A percentile compares a stretch with the other conserved stretches of the same genome.
phyloP scores from a whole-genome alignment of 148 eudicot genomes.

The Rhododendron vialii region DNA sequence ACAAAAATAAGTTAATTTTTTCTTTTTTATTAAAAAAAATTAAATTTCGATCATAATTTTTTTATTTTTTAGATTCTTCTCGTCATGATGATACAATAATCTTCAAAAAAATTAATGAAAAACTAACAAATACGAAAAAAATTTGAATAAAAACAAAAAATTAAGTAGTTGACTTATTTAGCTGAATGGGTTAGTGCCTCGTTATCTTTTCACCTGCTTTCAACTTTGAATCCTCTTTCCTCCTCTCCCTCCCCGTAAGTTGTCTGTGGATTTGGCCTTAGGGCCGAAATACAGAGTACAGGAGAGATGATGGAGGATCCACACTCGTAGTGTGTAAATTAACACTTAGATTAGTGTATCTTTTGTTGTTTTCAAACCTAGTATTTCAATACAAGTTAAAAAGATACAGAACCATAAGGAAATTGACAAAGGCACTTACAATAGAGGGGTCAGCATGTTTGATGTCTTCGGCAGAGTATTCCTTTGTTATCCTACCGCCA shows the following conservation, averaged over 20 bases:
- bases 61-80: too few relatives aligned
- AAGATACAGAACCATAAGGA: not conserved
- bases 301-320: too few relatives aligned
- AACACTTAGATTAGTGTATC: not conserved
- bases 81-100: too few relatives aligned
- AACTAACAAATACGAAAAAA: too few relatives aligned
- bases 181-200: not conserved
- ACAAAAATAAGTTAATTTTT: too few relatives aligned
- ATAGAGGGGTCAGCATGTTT: constrained; percentile 49
- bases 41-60: too few relatives aligned
- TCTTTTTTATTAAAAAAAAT: too few relatives aligned
- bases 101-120: too few relatives aligned
- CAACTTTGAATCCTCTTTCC: not conserved
- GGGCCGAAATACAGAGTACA: not conserved
- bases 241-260: not conserved
- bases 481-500: constrained; percentile 52
- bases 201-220: not conserved
- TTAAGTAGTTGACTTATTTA: too few relatives aligned
- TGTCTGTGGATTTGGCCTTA: not conserved
- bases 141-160: too few relatives aligned
- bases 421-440: constrained; percentile 24
- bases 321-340: not conserved
- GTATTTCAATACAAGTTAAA: not conserved
- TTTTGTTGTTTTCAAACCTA: not conserved
- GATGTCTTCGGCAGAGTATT: constrained; percentile 57